Percentiles rank a stretch among this genome's conserved stretches.
Evolutionary conservation across 2,329 filamentous ascomycete genomes (phyloP).

Genomic region (Colletotrichum liaoningense): DNA sequence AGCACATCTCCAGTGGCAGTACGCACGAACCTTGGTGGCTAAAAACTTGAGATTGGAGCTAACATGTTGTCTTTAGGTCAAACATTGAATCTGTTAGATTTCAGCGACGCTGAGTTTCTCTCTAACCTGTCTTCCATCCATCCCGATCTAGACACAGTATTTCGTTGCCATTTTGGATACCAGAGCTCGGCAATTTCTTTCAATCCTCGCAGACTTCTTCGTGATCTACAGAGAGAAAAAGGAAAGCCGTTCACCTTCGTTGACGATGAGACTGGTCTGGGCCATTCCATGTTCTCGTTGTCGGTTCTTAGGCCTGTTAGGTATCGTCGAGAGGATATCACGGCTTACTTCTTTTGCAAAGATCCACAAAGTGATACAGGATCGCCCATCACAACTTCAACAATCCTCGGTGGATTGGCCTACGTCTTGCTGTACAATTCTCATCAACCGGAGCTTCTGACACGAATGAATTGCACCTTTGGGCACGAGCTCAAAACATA

Average conservation of each 20-base stretch:
- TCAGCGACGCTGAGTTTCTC: too few relatives aligned
- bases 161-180: too few relatives aligned
- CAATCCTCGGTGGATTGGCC: neutral
- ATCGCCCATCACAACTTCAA: neutral
- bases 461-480: neutral
- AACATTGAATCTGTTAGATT: rapidly evolving
- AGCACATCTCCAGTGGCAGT: too few relatives aligned
- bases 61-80: too few relatives aligned
- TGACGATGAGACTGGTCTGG: neutral
- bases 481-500: neutral
- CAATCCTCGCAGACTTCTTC: too few relatives aligned
- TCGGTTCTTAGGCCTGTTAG: neutral
- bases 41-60: too few relatives aligned
- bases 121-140: too few relatives aligned
- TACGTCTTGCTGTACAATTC: neutral
- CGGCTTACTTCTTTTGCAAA: neutral
- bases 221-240: neutral
- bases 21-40: too few relatives aligned
- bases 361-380: neutral
- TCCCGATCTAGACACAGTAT: too few relatives aligned
- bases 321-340: rapidly evolving
- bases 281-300: neutral
- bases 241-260: neutral
- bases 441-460: neutral
- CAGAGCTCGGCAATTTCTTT: too few relatives aligned